Conservation (phyloP, 306 rosid species). For the Luffa aegyptiaca region DNA sequence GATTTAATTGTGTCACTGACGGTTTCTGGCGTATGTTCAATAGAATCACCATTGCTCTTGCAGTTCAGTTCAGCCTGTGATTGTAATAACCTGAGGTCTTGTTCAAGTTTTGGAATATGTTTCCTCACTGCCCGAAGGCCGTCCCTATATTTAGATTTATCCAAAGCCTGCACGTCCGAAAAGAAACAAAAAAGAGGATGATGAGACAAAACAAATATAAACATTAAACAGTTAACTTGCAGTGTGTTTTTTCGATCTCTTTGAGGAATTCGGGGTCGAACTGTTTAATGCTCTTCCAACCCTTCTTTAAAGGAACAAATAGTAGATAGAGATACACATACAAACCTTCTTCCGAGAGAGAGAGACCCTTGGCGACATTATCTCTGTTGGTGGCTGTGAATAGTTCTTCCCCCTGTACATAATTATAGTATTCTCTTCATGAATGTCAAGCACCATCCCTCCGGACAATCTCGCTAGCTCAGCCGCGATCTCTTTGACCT, state of each 20-base stretch:
- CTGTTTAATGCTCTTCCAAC: background rate
- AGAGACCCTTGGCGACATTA: conserved; percentile 88
- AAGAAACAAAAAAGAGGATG: conserved; percentile 5
- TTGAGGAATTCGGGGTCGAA: background rate
- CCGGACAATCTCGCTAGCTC: conserved; percentile 88
- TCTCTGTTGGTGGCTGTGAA: conserved; percentile 93
- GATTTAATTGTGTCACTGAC: conserved; percentile 18
- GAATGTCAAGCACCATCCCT: conserved; percentile 85
- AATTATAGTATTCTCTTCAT: conserved; percentile 74
- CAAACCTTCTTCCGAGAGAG: conserved; percentile 86
- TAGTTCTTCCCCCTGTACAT: conserved; percentile 98
- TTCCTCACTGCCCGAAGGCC: conserved; percentile 80
- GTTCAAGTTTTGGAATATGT: conserved; percentile 67
- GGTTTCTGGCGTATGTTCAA: conserved; percentile 30
- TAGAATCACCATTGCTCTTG: conserved; percentile 24
- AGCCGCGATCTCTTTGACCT: conserved; percentile 79
- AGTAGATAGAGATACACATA: background rate
- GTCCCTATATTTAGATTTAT: conserved; percentile 82
- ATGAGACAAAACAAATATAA: background rate
- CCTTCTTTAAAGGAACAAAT: background rate
- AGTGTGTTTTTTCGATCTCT: background rate
- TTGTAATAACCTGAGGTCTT: conserved; percentile 70
- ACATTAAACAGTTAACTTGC: background rate
- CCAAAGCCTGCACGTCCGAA: conserved; percentile 57
- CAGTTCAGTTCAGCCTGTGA: conserved; percentile 36